Evolutionary conservation across 1,139 yeast species (phyloP).

Genomic region (Lodderomyces oxycetoniae): DNA sequence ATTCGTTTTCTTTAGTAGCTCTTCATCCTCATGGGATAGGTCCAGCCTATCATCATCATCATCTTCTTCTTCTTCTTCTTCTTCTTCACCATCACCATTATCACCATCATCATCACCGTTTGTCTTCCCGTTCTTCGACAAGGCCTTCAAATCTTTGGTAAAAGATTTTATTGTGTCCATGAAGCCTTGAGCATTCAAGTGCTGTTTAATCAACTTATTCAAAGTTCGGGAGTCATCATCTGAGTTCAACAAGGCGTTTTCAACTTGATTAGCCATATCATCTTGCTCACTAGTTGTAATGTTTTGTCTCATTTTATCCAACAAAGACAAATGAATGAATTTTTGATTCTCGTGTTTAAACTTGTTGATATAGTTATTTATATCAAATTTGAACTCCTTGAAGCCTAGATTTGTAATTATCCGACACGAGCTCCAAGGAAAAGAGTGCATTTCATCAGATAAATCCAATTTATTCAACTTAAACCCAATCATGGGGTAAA

Average conservation of each 20-base stretch:
- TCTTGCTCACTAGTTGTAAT: constrained; percentile 1
- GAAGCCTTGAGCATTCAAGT: constrained; percentile 71
- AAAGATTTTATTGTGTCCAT: constrained; percentile 64
- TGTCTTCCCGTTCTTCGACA: constrained; percentile 16
- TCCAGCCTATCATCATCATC: neutral
- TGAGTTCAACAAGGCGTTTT: constrained; percentile 21
- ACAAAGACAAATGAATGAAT: constrained; percentile 10
- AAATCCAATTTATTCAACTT: constrained; percentile 25
- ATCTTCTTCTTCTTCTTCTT: too few species aligned
- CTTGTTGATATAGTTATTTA: constrained; percentile 55
- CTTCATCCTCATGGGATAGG: constrained; percentile 10
- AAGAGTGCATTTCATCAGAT: constrained; percentile 1
- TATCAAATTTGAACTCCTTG: constrained; percentile 63
- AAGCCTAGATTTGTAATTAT: constrained; percentile 73
- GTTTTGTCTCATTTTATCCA: constrained; percentile 9
- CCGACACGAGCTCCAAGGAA: constrained; percentile 13
- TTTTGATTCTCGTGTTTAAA: constrained; percentile 29
- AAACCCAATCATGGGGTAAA: constrained; percentile 42
- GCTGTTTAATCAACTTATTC: constrained; percentile 59
- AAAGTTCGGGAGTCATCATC: constrained; percentile 33
- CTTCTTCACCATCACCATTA: neutral
- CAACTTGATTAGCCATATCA: constrained; percentile 12
- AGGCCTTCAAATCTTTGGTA: constrained; percentile 37
- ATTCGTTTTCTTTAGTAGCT: constrained; percentile 20
- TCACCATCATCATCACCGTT: neutral